A percentile compares a stretch with the other conserved stretches of the same genome.
Conservation (phyloP, 2,329 filamentous ascomycete species). For the Trichoderma koningii region DNA sequence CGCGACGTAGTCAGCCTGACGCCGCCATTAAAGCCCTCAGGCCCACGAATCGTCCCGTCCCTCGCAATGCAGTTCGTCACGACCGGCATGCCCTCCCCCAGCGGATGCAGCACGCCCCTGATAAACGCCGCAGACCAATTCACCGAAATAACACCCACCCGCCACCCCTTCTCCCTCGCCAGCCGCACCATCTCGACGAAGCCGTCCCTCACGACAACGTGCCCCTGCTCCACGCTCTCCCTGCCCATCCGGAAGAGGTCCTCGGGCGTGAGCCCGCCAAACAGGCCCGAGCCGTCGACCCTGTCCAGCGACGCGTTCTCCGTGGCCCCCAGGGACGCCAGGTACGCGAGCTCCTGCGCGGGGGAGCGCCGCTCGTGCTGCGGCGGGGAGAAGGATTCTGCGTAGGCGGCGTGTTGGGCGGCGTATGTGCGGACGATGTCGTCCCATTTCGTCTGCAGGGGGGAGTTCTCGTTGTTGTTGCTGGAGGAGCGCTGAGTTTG, state of each 20-base stretch:
- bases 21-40: constrained; percentile 35
- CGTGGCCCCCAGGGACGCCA: constrained; percentile 47
- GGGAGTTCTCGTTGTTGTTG: constrained; percentile 33
- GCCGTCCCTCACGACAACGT: constrained; percentile 44
- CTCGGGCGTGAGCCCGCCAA: constrained; percentile 42
- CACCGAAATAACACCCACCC: constrained; percentile 51
- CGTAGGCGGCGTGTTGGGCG: constrained; percentile 46
- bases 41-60: constrained; percentile 47
- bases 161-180: constrained; percentile 40
- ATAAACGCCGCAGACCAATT: constrained; percentile 56
- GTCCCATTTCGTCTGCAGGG: constrained; percentile 47
- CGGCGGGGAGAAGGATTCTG: constrained; percentile 38
- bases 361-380: constrained; percentile 41
- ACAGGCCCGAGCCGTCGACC: constrained; percentile 49
- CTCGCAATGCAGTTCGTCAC: constrained; percentile 48
- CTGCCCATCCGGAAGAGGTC: constrained; percentile 44
- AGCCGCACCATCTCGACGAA: constrained; percentile 41
- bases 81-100: constrained; percentile 37
- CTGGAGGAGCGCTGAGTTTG: constrained; percentile 31
- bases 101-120: constrained; percentile 45
- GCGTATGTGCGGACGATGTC: constrained; percentile 50
- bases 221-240: constrained; percentile 39
- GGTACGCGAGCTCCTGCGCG: constrained; percentile 46
- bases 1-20: constrained; percentile 41
- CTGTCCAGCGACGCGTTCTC: constrained; percentile 51